These are phyloP conservation scores for Chaetomium globosum DNA, from an alignment of 2,329 filamentous ascomycete species.

Conservation along the genomic window DNA sequence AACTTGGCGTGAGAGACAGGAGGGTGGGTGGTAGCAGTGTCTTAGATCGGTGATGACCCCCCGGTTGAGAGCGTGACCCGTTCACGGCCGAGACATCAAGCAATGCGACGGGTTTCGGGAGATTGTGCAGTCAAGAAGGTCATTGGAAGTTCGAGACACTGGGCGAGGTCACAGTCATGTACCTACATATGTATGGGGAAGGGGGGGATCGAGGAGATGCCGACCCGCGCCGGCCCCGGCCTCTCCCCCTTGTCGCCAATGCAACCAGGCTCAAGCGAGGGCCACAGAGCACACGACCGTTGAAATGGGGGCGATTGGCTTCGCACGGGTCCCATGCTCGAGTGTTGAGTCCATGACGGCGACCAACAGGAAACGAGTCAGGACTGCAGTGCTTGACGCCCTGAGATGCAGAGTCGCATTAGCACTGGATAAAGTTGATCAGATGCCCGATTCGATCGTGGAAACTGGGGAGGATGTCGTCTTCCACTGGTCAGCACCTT, in stretches of 20 bases:
- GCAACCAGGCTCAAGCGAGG: slow-evolving; percentile 15
- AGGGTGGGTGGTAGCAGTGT: neutral
- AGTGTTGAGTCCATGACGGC: neutral
- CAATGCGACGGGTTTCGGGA: neutral
- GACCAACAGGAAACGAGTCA: slow-evolving; percentile 16
- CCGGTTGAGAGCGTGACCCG: neutral
- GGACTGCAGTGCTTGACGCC: slow-evolving; percentile 9
- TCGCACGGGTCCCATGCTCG: slow-evolving; percentile 5
- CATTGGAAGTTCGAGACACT: neutral
- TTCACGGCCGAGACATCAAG: neutral
- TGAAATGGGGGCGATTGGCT: slow-evolving; percentile 11
- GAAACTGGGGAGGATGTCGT: slow-evolving; percentile 4
- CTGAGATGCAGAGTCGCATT: slow-evolving; percentile 17
- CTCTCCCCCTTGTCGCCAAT: slow-evolving; percentile 12
- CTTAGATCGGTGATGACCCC: slow-evolving; percentile 3
- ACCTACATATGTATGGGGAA: neutral
- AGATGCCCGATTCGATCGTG: slow-evolving; percentile 26
- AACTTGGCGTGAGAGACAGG: neutral
- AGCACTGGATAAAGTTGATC: slow-evolving; percentile 24
- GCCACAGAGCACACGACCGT: slow-evolving; percentile 23
- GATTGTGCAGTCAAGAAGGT: neutral
- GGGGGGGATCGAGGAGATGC: neutral
- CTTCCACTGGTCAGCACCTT: slow-evolving; percentile 13
- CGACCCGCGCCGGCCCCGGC: slow-evolving; percentile 1
- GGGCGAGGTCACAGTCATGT: neutral